Conservation (phyloP, 176 grass and related monocot genomes). For the Sorghum bicolor region Sorghum_bicolor_NCBIv3 NC_012870.2:54882501-54883000, state of each 20-base stretch:
- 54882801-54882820: slow-evolving; percentile 82
- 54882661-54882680: slow-evolving; percentile 3
- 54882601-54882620: neutral
- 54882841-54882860: slow-evolving; percentile 95
- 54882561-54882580: neutral
- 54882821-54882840: slow-evolving; percentile 99
- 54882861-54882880: slow-evolving; percentile 84
- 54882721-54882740: slow-evolving; percentile 32
- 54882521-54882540: neutral
- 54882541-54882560: neutral
- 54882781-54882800: slow-evolving; percentile 94
- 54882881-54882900: slow-evolving; percentile 98
- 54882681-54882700: neutral
- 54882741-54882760: slow-evolving; percentile 94
- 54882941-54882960: neutral
- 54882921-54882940: slow-evolving; percentile 3
- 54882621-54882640: slow-evolving; percentile 8
- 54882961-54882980: neutral
- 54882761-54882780: slow-evolving; percentile 98
- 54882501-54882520: neutral
- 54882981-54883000: neutral
- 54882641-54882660: neutral
- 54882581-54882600: neutral
- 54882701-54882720: slow-evolving; percentile 17
- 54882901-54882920: slow-evolving; percentile 97